Percentiles rank a stretch among this genome's conserved stretches.
Evolutionary conservation across 768 basidiomycete genomes (phyloP).

Genomic region (Tephrocybe sp.): DNA sequence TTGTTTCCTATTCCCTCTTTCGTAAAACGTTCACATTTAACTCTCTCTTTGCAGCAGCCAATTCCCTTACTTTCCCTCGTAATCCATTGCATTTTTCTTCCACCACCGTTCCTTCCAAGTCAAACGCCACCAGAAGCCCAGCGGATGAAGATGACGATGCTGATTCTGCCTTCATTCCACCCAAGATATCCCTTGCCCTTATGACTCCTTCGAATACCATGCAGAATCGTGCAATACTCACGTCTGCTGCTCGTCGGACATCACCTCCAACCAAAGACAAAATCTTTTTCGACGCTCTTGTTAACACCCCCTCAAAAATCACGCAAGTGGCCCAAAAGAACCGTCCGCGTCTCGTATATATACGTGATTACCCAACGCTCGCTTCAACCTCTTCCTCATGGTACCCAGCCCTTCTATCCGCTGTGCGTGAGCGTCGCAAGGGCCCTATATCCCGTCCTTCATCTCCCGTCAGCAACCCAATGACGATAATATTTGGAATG

Average conservation of each 20-base stretch:
- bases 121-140: conserved; percentile 22
- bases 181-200: conserved; percentile 42
- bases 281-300: conserved; percentile 72
- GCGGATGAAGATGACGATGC: conserved; percentile 47
- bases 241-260: conserved; percentile 40
- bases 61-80: conserved; percentile 59
- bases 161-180: conserved; percentile 34
- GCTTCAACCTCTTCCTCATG: conserved; percentile 69
- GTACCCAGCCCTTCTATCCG: conserved; percentile 77
- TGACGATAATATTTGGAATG: conserved; percentile 85
- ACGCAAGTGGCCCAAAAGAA: conserved; percentile 21
- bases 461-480: conserved; percentile 64
- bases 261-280: conserved; percentile 56
- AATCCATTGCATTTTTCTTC: conserved; percentile 74
- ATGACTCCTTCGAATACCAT: conserved; percentile 32
- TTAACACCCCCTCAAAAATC: conserved; percentile 53
- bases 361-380: conserved; percentile 79
- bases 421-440: conserved; percentile 74
- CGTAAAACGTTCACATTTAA: neutral
- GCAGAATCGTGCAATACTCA: conserved; percentile 37
- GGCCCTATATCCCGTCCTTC: conserved; percentile 58
- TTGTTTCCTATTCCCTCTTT: conserved; percentile 10
- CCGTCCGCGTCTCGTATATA: conserved; percentile 74
- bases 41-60: conserved; percentile 53
- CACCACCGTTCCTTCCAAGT: conserved; percentile 21